Conservation (phyloP, 164 flowering plant species). For the Sedum album region DNA sequence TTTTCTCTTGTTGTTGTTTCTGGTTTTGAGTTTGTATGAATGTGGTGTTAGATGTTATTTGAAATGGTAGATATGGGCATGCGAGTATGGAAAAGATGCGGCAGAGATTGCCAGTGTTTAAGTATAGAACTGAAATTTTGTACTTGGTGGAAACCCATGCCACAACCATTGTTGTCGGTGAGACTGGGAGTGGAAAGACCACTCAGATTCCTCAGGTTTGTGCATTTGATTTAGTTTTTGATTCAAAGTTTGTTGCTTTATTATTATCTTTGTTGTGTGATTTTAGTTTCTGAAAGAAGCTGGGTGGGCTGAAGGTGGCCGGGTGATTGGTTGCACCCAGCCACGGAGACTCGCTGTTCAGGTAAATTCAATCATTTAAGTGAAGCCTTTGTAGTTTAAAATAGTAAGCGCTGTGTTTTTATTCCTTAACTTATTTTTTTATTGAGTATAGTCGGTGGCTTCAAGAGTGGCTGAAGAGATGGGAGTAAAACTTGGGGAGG, state of each 20-base stretch:
- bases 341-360: conserved; percentile 90
- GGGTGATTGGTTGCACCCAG: conserved; percentile 88
- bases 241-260: not conserved
- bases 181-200: conserved; percentile 96
- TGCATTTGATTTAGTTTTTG: not conserved
- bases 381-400: not conserved
- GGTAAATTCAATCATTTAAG: conserved; percentile 26
- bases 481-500: conserved; percentile 94
- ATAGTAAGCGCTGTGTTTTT: not conserved
- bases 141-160: conserved; percentile 85
- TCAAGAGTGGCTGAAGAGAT: conserved; percentile 95
- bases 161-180: conserved; percentile 81
- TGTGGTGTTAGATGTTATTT: not conserved
- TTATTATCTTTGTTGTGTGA: not conserved
- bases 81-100: conserved; percentile 65
- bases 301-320: conserved; percentile 96
- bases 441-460: conserved; percentile 59
- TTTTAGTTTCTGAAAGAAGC: conserved; percentile 85
- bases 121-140: conserved; percentile 65
- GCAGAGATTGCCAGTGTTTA: conserved; percentile 83
- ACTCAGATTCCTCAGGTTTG: conserved; percentile 94
- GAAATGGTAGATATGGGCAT: conserved; percentile 39
- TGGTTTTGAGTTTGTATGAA: not conserved
- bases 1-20: too few relatives aligned
- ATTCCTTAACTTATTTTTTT: not conserved